Conservation (phyloP, 2,329 filamentous ascomycete species). For the Aspergillus sclerotialis region DNA sequence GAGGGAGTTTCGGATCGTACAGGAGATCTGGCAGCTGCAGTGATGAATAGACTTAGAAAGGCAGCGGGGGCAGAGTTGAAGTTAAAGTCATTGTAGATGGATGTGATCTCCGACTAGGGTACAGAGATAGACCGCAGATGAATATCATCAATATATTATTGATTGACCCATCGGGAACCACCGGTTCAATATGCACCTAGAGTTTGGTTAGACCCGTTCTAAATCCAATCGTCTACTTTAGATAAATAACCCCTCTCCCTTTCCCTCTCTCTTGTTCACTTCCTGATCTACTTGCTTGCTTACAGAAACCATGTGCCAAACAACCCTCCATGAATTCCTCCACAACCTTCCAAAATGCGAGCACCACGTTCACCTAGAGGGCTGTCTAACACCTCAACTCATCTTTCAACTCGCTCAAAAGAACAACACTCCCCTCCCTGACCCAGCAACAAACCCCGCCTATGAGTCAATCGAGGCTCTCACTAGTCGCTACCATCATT, state of each 20-base stretch:
- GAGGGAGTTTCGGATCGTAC: conserved; percentile 70
- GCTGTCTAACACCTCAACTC: conserved; percentile 61
- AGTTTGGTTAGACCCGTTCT: too few relatives aligned
- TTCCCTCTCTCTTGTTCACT: conserved; percentile 1
- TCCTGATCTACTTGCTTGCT: background rate
- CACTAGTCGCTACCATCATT: conserved; percentile 56
- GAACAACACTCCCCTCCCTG: conserved; percentile 58
- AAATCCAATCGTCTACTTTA: too few relatives aligned
- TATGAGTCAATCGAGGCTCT: conserved; percentile 57
- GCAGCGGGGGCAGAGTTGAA: conserved; percentile 56
- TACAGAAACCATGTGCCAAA: conserved; percentile 46
- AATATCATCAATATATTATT: too few relatives aligned
- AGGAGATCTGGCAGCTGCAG: conserved; percentile 75
- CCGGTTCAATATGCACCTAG: too few relatives aligned
- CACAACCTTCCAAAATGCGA: conserved; percentile 68
- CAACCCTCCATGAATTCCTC: conserved; percentile 53
- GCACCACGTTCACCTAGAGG: conserved; percentile 75
- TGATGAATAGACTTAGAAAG: conserved; percentile 78
- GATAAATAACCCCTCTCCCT: too few relatives aligned
- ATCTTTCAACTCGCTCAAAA: conserved; percentile 62
- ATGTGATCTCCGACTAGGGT: conserved; percentile 4
- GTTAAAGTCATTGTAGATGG: conserved; percentile 27
- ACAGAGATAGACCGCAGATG: too few relatives aligned
- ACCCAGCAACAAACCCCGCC: conserved; percentile 48
- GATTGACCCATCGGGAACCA: too few relatives aligned